A percentile compares a stretch with the other conserved stretches of the same genome.
Conservation (phyloP, 352 stramenopile genomes). For the Phytophthora rubi region DNA sequence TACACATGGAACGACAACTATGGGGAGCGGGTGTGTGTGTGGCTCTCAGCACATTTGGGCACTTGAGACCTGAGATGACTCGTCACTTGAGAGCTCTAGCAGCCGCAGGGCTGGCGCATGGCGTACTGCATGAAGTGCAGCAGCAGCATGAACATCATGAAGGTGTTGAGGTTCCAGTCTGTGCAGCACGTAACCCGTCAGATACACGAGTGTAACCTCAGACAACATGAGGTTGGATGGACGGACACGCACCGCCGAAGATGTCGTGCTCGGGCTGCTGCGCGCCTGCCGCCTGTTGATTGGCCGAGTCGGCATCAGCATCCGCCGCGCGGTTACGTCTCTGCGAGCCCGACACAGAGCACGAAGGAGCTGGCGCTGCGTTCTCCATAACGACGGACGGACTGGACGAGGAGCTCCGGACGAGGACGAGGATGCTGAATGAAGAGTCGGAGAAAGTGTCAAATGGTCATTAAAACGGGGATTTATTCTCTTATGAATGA, state of each 20-base stretch:
- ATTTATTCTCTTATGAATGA: neutral
- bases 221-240: neutral
- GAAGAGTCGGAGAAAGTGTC: constrained; percentile 24
- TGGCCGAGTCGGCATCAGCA: constrained; percentile 19
- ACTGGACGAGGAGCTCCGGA: constrained; percentile 14
- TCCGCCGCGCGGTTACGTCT: constrained; percentile 25
- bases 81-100: constrained; percentile 45
- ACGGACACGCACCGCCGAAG: constrained; percentile 68
- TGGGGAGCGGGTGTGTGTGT: neutral
- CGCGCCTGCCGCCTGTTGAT: constrained; percentile 20
- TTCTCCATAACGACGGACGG: constrained; percentile 41
- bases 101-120: constrained; percentile 85
- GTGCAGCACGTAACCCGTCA: constrained; percentile 3
- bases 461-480: constrained; percentile 3
- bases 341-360: constrained; percentile 46
- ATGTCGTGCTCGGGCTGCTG: constrained; percentile 74
- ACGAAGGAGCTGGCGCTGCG: constrained; percentile 37
- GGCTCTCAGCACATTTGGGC: neutral
- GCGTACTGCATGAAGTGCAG: constrained; percentile 90
- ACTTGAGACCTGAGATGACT: constrained; percentile 1
- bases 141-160: constrained; percentile 87
- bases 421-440: constrained; percentile 10
- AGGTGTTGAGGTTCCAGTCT: constrained; percentile 86
- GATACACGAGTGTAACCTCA: constrained; percentile 7
- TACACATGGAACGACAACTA: constrained; percentile 39